Evolutionary conservation across 768 basidiomycete species (phyloP).

Genomic region (Phylloporus scabripes): DNA sequence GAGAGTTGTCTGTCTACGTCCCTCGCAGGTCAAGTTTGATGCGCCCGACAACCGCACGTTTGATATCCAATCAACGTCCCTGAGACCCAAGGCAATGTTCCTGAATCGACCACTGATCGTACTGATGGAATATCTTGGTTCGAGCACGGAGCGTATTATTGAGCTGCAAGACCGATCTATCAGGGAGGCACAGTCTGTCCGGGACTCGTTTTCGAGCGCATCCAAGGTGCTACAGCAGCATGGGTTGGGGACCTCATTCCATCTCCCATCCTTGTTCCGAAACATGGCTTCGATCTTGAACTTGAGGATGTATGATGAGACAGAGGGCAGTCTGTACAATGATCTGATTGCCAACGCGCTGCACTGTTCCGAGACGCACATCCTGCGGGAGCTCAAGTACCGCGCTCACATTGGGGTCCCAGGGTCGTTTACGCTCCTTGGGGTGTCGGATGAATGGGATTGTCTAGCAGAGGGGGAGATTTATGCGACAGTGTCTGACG

Average conservation of each 20-base stretch:
- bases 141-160: conserved; percentile 31
- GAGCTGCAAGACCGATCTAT: conserved; percentile 36
- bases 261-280: conserved; percentile 38
- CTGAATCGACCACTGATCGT: conserved; percentile 46
- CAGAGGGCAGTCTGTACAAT: conserved; percentile 22
- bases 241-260: conserved; percentile 42
- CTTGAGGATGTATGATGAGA: conserved; percentile 17
- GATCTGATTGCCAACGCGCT: conserved; percentile 35
- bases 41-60: conserved; percentile 34
- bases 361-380: conserved; percentile 38
- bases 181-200: conserved; percentile 32
- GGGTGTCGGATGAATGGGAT: conserved; percentile 47
- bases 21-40: conserved; percentile 47
- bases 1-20: conserved; percentile 35
- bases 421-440: conserved; percentile 45
- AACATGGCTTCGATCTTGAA: conserved; percentile 33
- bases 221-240: conserved; percentile 39
- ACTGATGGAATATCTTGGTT: conserved; percentile 42
- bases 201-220: conserved; percentile 30
- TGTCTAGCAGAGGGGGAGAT: conserved; percentile 44
- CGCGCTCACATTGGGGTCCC: conserved; percentile 47
- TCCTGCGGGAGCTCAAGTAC: conserved; percentile 48
- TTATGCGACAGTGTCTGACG: conserved; percentile 38
- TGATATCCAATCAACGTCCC: conserved; percentile 45
- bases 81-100: conserved; percentile 38